phyloP scores from a whole-genome alignment of 495 filamentous ascomycete genomes.

The Staphylotrichum longicolle region DNA sequence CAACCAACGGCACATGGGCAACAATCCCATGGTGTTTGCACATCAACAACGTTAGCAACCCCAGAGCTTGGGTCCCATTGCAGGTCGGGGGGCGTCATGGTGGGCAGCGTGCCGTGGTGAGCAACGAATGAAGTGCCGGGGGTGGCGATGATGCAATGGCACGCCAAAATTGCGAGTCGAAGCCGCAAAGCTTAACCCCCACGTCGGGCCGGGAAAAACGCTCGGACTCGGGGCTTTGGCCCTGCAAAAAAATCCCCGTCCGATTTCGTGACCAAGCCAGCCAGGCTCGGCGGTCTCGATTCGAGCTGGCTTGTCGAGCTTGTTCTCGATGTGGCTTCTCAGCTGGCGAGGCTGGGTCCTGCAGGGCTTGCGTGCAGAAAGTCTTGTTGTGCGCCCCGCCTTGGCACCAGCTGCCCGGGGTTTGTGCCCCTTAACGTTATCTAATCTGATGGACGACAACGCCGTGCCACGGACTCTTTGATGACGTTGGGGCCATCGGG shows the following conservation, averaged over 20 bases:
- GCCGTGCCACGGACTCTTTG: no score
- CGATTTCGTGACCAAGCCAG: background rate
- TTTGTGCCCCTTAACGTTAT: no score
- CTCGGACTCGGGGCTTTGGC: background rate
- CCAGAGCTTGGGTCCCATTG: conserved; percentile 5
- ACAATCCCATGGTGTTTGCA: no score
- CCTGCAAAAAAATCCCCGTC: background rate
- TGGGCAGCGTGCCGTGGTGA: background rate
- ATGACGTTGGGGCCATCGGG: no score
- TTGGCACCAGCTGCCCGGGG: conserved; percentile 1
- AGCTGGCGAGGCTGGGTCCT: background rate
- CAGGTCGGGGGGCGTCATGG: conserved; percentile 1
- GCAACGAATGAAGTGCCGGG: conserved; percentile 12
- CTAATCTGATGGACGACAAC: no score
- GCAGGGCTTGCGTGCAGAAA: background rate
- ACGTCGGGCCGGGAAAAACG: background rate
- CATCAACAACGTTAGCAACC: no score
- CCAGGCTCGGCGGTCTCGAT: background rate
- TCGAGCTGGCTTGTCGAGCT: background rate
- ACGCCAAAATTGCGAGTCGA: conserved; percentile 14
- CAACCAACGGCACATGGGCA: no score
- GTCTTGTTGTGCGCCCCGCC: background rate
- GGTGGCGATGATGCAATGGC: conserved; percentile 27
- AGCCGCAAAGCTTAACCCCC: conserved; percentile 21
- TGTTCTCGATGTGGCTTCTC: background rate